Percentiles rank a stretch among this genome's conserved stretches.
Conservation (phyloP, 768 basidiomycete genomes). For the Strobilomyces dryophilus region DNA sequence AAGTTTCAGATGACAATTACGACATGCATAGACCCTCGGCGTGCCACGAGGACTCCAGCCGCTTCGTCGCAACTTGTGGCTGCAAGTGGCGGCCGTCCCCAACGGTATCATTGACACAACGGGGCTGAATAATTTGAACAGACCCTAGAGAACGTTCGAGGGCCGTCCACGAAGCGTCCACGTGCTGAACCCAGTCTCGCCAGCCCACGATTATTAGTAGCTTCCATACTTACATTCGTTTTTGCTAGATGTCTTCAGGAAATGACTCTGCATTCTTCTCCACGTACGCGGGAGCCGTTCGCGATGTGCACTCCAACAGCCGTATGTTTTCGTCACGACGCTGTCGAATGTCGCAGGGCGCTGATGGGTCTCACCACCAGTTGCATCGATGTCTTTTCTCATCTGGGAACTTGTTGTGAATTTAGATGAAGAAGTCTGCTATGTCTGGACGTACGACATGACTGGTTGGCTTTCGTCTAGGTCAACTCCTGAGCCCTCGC, state of each 20-base stretch:
- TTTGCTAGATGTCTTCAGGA: not conserved
- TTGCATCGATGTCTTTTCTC: conserved; percentile 10
- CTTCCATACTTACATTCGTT: not conserved
- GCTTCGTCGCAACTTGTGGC: no score
- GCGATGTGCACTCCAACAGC: conserved; percentile 9
- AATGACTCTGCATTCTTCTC: not conserved
- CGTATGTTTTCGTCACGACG: not conserved
- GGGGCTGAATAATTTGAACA: no score
- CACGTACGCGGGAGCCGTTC: not conserved
- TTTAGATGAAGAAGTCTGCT: conserved; percentile 15
- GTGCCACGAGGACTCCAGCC: no score
- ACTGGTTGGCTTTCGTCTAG: not conserved
- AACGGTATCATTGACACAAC: no score
- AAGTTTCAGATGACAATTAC: no score
- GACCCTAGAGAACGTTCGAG: no score
- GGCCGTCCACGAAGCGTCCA: no score
- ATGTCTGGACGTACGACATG: conserved; percentile 22
- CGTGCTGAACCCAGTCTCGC: not conserved
- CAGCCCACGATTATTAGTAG: no score
- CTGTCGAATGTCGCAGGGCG: not conserved
- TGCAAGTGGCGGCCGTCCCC: no score
- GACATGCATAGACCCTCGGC: no score
- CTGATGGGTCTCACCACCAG: conserved; percentile 3
- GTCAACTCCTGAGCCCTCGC: not conserved
- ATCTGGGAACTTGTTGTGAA: conserved; percentile 12